Evolutionary conservation across 805 yeast species (phyloP), one percentile per base, ranked within the genome.

Genomic region (Candida qinlingensis): DNA sequence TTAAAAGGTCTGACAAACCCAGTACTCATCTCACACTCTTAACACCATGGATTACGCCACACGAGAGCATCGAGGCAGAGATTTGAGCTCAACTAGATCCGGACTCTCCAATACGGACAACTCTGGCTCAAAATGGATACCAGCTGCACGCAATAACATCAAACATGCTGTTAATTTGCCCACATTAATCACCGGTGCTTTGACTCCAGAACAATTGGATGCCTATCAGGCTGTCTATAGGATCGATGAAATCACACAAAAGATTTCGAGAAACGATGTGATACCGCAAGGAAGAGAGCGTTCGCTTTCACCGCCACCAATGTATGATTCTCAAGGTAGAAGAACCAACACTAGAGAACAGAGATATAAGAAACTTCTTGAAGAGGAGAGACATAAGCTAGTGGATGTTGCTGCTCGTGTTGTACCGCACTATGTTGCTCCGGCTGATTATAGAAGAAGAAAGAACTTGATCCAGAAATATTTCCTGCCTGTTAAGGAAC

Each of bases 261-360:
- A 78, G 49, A 66, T 92, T 38, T 65, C 75, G 12, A 65, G 76
- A n/a, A 68, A 77, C 46, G 76, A 75, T 36, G 67, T 77, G 12
- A 62, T 67, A 0, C 84, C 84, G 1, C 30, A 13, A 0, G 69
- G 68, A 46, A 73, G 68, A 54, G 67, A 80, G 51, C 73, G 76
- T 36, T 87, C 95, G 2, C 89, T 91, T 0, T 87, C 96, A 2
- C 98, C 98, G 0, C 90, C 97, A 2, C 99, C 99, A 1, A 79
- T 78, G 49, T 94, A 94, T 66, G 98, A 94, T 67, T 65, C 74
- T 31, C 67, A 71, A 26, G 99, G 99, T 41, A 83, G 81, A 62
- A 81, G 98, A 60, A 81, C 80, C 8, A 94, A 94, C 63, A 90
- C 98, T 0, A 70, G 95, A 47, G 96, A 87, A 45, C 76, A 70